Conservation (phyloP, 208 protist genomes). For the Vickermania ingenoplastis region DNA sequence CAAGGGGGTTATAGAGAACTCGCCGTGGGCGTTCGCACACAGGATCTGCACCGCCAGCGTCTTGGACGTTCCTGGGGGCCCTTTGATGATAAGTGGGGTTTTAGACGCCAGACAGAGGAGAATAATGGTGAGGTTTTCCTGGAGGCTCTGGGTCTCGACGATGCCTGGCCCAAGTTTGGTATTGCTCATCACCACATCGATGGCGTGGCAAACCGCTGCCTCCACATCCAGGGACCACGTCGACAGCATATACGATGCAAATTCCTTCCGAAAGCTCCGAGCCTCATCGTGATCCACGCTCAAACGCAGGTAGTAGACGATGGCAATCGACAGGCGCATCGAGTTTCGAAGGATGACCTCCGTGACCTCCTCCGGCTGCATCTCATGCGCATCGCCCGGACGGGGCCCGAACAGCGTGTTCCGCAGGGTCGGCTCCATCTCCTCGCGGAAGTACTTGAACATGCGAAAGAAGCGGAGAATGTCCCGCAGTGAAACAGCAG, state of each 20-base stretch:
- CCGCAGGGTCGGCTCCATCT: neutral
- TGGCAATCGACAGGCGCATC: neutral
- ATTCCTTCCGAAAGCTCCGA: neutral
- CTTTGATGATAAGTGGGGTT: neutral
- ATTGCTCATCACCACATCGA: neutral
- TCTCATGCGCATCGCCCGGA: neutral
- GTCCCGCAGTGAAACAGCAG: neutral
- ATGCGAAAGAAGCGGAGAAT: neutral
- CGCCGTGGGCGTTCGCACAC: neutral
- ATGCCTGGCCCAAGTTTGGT: neutral
- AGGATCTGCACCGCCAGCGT: neutral
- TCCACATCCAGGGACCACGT: neutral
- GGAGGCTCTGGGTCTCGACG: neutral
- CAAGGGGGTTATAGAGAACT: neutral
- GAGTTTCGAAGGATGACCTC: no score
- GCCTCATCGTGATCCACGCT: neutral
- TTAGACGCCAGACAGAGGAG: neutral
- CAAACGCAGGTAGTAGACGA: neutral
- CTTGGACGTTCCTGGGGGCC: neutral
- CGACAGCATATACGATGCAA: neutral
- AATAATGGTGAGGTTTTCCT: neutral
- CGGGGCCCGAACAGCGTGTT: neutral
- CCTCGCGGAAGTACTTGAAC: neutral
- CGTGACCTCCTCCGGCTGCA: neutral
- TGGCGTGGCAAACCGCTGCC: neutral